phyloP scores from a whole-genome alignment of 768 basidiomycete species.

The Auriculariales sp. region DNA sequence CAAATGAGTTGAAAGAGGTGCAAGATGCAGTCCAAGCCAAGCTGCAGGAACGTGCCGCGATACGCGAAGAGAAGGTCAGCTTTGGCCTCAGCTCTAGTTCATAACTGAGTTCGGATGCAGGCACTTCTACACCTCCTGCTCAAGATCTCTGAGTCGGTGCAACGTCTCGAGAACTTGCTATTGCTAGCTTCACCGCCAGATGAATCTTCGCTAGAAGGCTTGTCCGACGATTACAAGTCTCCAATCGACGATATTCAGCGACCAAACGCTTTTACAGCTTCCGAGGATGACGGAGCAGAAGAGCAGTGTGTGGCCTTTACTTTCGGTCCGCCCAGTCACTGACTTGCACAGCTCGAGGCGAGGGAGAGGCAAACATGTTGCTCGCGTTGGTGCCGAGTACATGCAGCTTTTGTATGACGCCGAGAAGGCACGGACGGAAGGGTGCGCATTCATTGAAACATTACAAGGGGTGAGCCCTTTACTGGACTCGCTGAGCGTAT shows the following conservation, averaged over 20 bases:
- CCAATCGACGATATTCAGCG: conserved; percentile 16
- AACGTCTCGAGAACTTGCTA: conserved; percentile 76
- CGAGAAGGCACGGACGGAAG: conserved; percentile 63
- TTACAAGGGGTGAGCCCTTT: conserved; percentile 60
- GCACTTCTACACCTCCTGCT: conserved; percentile 74
- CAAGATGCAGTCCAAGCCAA: conserved; percentile 68
- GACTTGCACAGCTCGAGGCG: not conserved
- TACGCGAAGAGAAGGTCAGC: conserved; percentile 77
- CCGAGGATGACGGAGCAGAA: conserved; percentile 24
- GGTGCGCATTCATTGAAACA: conserved; percentile 67
- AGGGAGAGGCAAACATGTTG: conserved; percentile 57
- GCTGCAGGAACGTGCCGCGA: conserved; percentile 51
- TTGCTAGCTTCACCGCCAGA: conserved; percentile 44
- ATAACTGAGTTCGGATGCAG: conserved; percentile 33
- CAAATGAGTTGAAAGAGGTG: conserved; percentile 37
- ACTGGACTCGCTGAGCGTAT: conserved; percentile 14
- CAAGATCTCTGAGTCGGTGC: conserved; percentile 84
- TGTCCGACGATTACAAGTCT: conserved; percentile 20
- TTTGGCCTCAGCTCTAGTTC: too few species aligned
- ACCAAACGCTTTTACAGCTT: not conserved
- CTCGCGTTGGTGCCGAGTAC: conserved; percentile 80
- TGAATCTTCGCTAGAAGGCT: conserved; percentile 15
- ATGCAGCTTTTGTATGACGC: conserved; percentile 83
- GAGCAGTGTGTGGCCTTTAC: conserved; percentile 25
- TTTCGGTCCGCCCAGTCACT: not conserved